These are phyloP conservation scores for Amanita rimosa DNA, from an alignment of 768 basidiomycete species.

Conservation along the genomic window DNA sequence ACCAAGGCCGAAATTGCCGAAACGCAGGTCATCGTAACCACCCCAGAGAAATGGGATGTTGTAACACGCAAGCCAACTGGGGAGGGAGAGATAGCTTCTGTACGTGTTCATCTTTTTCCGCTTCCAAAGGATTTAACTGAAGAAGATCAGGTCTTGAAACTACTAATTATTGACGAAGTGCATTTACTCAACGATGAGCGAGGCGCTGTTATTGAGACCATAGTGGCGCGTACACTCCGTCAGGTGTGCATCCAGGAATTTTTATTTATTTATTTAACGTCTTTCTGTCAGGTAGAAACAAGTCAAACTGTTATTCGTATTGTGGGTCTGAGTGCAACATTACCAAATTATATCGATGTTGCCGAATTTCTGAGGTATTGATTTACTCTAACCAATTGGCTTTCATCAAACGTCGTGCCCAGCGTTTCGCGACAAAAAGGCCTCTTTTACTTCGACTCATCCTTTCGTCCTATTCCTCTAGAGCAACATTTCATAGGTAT, in stretches of 20 bases:
- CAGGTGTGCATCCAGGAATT: slow-evolving; percentile 35
- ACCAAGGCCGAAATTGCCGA: slow-evolving; percentile 87
- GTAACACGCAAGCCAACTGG: slow-evolving; percentile 95
- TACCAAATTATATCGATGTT: slow-evolving; percentile 96
- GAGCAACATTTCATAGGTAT: slow-evolving; percentile 97
- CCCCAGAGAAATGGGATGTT: slow-evolving; percentile 99
- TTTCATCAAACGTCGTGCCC: slow-evolving; percentile 3
- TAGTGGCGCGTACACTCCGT: slow-evolving; percentile 89
- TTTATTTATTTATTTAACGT: background rate
- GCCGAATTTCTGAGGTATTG: slow-evolving; percentile 83
- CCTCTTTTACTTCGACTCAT: slow-evolving; percentile 95
- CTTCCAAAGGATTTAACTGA: background rate
- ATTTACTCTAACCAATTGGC: background rate
- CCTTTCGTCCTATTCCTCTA: slow-evolving; percentile 91
- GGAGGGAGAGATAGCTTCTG: slow-evolving; percentile 92
- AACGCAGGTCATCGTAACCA: slow-evolving; percentile 97
- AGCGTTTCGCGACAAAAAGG: slow-evolving; percentile 84
- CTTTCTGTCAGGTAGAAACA: slow-evolving; percentile 67
- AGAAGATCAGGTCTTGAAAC: slow-evolving; percentile 61
- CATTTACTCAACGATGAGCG: slow-evolving; percentile 96
- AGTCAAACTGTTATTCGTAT: slow-evolving; percentile 94
- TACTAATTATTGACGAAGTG: slow-evolving; percentile 96
- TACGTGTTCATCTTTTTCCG: slow-evolving; percentile 21
- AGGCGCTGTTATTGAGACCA: slow-evolving; percentile 96
- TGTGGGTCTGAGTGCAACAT: slow-evolving; percentile 90